Evolutionary conservation across 352 stramenopile genomes (phyloP).

Genomic region (Globisporangium takayamanum): DNA sequence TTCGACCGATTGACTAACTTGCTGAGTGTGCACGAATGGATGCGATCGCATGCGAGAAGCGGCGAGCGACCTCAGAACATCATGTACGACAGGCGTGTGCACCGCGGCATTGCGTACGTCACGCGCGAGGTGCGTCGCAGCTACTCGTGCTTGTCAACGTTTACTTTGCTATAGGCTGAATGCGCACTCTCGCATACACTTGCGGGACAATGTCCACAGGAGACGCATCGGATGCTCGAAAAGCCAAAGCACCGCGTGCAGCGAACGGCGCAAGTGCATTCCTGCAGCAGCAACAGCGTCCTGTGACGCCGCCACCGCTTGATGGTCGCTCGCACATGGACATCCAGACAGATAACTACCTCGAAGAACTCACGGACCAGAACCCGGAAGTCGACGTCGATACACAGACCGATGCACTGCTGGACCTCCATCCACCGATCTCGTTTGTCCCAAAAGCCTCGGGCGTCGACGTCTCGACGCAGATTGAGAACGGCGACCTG

Average conservation of each 20-base stretch:
- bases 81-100: slow-evolving; percentile 92
- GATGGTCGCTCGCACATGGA: slow-evolving; percentile 88
- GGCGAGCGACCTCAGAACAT: slow-evolving; percentile 80
- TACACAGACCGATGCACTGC: slow-evolving; percentile 89
- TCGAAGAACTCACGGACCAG: slow-evolving; percentile 91
- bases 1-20: background rate
- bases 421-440: slow-evolving; percentile 80
- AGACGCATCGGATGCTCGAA: slow-evolving; percentile 15
- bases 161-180: too few species aligned
- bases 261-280: background rate
- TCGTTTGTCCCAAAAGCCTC: slow-evolving; percentile 87
- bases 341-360: slow-evolving; percentile 93
- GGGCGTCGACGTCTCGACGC: slow-evolving; percentile 83
- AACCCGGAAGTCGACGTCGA: slow-evolving; percentile 83
- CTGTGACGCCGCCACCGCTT: slow-evolving; percentile 80
- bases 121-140: slow-evolving; percentile 32
- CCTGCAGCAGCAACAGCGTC: slow-evolving; percentile 26
- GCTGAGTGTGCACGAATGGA: background rate
- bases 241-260: slow-evolving; percentile 6
- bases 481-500: slow-evolving; percentile 91
- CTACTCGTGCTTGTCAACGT: too few species aligned
- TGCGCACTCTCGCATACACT: background rate
- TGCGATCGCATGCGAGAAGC: slow-evolving; percentile 9
- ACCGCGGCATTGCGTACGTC: slow-evolving; percentile 92
- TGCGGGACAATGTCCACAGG: slow-evolving; percentile 6